Conservation (phyloP, 2,329 filamentous ascomycete species). For the Colletotrichum caudatum region DNA sequence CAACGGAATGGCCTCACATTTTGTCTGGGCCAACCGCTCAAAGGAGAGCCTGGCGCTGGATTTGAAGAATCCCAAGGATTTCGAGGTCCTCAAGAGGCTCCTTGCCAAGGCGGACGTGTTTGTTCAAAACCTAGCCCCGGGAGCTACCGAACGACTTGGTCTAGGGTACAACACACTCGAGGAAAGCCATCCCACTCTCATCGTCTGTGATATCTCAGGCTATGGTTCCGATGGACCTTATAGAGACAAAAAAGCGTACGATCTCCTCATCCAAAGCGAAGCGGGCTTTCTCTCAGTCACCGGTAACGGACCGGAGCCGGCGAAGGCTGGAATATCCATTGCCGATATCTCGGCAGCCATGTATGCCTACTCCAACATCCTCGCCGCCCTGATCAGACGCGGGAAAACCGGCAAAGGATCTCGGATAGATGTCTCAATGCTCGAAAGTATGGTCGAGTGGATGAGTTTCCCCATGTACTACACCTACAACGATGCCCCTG, state of each 20-base stretch:
- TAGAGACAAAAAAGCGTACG: conserved; percentile 66
- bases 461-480: conserved; percentile 70
- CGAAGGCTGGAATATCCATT: conserved; percentile 66
- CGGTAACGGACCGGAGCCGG: conserved; percentile 57
- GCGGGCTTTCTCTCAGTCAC: conserved; percentile 65
- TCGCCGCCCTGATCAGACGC: conserved; percentile 62
- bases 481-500: conserved; percentile 57
- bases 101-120: conserved; percentile 61
- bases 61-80: conserved; percentile 58
- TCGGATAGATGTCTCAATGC: conserved; percentile 67
- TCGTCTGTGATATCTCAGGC: conserved; percentile 67
- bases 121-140: conserved; percentile 66
- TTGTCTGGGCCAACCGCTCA: conserved; percentile 67
- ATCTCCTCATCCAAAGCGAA: conserved; percentile 66
- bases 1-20: conserved; percentile 63
- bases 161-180: conserved; percentile 59
- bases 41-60: conserved; percentile 66
- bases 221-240: conserved; percentile 65
- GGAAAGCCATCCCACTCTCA: conserved; percentile 56
- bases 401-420: conserved; percentile 61
- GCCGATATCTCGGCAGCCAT: conserved; percentile 66
- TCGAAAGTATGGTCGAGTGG: conserved; percentile 70
- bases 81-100: conserved; percentile 57
- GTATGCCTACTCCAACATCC: conserved; percentile 64
- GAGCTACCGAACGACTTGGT: conserved; percentile 60